Base-by-base conservation (phyloP, 2,329 filamentous ascomycete genomes). In the Sporothrix dimorphospora region DNA sequence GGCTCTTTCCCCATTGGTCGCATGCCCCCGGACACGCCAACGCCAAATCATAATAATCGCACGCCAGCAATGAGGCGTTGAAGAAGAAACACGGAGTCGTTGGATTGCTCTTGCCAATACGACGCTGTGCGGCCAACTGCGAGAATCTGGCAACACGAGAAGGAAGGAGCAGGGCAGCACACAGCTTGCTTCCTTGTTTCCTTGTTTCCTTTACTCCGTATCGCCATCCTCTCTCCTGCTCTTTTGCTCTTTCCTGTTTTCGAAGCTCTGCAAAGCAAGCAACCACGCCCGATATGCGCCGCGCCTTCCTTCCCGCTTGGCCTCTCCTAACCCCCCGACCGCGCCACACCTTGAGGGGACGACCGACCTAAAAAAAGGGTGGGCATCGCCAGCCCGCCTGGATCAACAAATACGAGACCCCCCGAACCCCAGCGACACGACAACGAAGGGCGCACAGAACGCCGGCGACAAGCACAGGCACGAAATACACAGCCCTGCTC, bases 51-150 rank as follows among this genome's bases (percentile, higher is more conserved):
- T 19, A 67, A 21, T 5, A 14, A 9, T 19, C 19, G 42, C 65
- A 53, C 47, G 47, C 47, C 30, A 42, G 21, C n/a, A 40, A 53
- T 42, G 49, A 51, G 66, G 47, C 34, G 66, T 34, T 42, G 49
- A 55, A 69, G 66, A 68, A 68, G 66, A 53, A 68, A 67, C 63
- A 66, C 40, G 45, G 63, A 51, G 65, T 53, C 21, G 65, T 34
- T 34, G 55, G 66, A 55, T 30, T 42, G 65, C 65, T 68, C 65
- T 53, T 55, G 47, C 65, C 66, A 69, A 69, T 69, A 55, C 49
- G 66, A 69, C 49, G 34, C 66, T 69, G 27, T 12, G 66, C 49
- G 30, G 49, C 59, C n/a, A 69, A 16, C 30, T 40, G 65, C 27
- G 30, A n/a, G 16, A 67, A 67, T 21, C 45, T 51, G 24, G 65